Conservation (phyloP, 1,284 basidiomycete species). For the Leccinum subfulvum region DNA sequence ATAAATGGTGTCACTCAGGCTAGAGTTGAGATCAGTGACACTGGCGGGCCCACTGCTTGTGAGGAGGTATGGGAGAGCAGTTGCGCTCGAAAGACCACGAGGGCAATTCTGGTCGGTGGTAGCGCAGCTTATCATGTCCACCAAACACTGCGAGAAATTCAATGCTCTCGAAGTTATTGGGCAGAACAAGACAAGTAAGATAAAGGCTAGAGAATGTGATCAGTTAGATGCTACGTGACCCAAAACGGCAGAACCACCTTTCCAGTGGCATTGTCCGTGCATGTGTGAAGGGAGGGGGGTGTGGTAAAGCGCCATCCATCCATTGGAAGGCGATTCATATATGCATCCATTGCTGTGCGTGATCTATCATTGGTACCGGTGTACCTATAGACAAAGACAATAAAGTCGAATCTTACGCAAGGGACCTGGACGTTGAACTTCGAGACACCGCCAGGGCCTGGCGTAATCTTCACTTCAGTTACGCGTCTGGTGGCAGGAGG, state of each 20-base stretch:
- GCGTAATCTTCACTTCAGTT: too few species aligned
- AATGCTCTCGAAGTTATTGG: not conserved
- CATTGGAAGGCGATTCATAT: too few species aligned
- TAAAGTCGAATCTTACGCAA: too few species aligned
- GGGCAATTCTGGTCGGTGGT: conserved; percentile 1
- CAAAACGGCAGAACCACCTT: conserved; percentile 4
- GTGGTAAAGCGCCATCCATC: not conserved
- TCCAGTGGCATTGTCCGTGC: not conserved
- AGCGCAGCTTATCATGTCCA: conserved; percentile 14
- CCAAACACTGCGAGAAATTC: conserved; percentile 14
- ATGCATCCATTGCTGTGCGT: too few species aligned
- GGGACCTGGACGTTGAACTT: too few species aligned
- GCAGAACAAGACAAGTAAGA: conserved; percentile 7
- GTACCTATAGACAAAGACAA: too few species aligned
- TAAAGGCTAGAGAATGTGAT: conserved; percentile 2
- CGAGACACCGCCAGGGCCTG: too few species aligned
- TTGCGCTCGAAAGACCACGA: conserved; percentile 8
- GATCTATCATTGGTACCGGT: too few species aligned
- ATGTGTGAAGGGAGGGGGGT: too few species aligned
- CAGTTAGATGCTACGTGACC: conserved; percentile 8
- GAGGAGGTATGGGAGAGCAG: conserved; percentile 17
- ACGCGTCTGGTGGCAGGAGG: too few species aligned
- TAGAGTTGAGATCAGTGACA: not conserved
- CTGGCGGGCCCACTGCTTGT: conserved; percentile 10
- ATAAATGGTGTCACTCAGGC: not conserved